Evolutionary conservation across 331 rosid genomes (phyloP).

Genomic region (Stylosanthes scabra): DNA sequence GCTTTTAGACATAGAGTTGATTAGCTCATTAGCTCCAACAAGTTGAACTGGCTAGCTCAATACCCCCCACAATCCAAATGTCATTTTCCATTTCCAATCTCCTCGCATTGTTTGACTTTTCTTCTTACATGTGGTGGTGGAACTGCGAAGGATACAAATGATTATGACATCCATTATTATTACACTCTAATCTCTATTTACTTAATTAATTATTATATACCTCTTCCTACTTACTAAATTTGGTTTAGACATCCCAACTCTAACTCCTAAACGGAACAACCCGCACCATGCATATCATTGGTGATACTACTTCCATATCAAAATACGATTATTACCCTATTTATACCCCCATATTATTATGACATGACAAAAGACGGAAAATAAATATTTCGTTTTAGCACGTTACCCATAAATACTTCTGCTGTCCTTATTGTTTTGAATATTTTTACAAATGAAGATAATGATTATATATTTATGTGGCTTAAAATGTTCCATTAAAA

Average conservation of each 20-base stretch:
- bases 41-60: no score
- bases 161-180: conserved; percentile 41
- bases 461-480: not conserved
- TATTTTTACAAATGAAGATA: not conserved
- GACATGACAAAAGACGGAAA: not conserved
- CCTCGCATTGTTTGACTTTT: conserved; percentile 34
- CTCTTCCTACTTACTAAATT: not conserved
- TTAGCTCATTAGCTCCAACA: no score
- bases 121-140: not conserved
- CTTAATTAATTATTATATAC: no score
- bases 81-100: conserved; percentile 24
- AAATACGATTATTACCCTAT: not conserved
- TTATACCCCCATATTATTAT: not conserved
- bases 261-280: no score
- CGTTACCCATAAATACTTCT: not conserved
- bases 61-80: not conserved
- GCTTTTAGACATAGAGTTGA: no score
- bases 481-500: not conserved
- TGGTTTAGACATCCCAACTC: no score
- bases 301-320: not conserved
- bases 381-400: not conserved
- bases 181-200: not conserved
- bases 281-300: not conserved
- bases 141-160: conserved; percentile 13
- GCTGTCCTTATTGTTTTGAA: not conserved